These are phyloP conservation scores for Cetraspora pellucida DNA, from an alignment of 192 early-diverging fungal species.

Conservation along the genomic window DNA sequence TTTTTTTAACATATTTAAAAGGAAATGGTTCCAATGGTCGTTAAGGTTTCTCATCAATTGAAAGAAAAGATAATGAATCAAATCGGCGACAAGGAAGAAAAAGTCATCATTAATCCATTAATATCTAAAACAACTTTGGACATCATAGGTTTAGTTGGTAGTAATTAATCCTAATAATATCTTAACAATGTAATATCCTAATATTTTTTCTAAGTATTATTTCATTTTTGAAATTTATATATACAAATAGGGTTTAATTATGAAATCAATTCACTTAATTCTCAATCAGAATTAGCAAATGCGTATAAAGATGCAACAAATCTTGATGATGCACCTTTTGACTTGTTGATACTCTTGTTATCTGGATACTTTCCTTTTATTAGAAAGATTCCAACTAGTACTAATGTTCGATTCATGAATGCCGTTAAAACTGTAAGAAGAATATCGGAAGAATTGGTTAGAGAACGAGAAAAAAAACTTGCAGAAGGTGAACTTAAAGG, in stretches of 20 bases:
- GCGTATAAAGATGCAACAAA: constrained; percentile 39
- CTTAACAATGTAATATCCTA: too few species aligned
- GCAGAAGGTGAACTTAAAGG: constrained; percentile 13
- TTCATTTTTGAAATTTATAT: not conserved
- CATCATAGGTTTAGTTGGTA: constrained; percentile 49
- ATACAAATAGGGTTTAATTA: constrained; percentile 47
- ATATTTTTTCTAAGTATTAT: not conserved
- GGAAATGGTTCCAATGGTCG: constrained; percentile 38
- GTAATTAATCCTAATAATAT: too few species aligned
- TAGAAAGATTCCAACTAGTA: constrained; percentile 38
- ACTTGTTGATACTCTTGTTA: constrained; percentile 36
- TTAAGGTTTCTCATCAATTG: constrained; percentile 35
- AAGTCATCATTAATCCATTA: constrained; percentile 45
- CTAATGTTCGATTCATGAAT: not conserved
- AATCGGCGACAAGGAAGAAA: constrained; percentile 34
- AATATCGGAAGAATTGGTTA: constrained; percentile 44
- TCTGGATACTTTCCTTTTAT: constrained; percentile 35
- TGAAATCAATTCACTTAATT: constrained; percentile 47
- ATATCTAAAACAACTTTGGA: constrained; percentile 50
- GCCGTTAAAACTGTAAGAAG: constrained; percentile 38
- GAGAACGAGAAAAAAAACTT: constrained; percentile 37
- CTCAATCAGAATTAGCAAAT: constrained; percentile 43
- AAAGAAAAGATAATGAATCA: constrained; percentile 42
- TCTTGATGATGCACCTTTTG: not conserved
- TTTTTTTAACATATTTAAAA: not conserved